Evolutionary conservation across 2,329 filamentous ascomycete genomes (phyloP).

Genomic region (Diaporthe citriasiana): DNA sequence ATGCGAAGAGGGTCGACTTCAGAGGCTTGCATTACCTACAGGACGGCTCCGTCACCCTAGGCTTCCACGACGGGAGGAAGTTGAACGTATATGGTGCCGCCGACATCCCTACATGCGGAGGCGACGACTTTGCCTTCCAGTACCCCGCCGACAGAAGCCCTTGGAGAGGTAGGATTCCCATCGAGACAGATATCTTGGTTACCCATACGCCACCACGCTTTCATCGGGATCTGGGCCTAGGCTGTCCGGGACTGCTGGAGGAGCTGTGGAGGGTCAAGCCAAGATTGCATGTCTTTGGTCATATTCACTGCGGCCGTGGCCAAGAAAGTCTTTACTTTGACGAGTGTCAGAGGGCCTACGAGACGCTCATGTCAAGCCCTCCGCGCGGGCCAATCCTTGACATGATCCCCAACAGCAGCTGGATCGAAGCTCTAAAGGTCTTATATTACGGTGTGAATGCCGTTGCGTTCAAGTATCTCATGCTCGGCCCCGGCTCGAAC

Average conservation of each 20-base stretch:
- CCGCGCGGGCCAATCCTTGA: slow-evolving; percentile 60
- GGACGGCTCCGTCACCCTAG: slow-evolving; percentile 74
- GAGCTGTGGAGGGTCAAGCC: slow-evolving; percentile 84
- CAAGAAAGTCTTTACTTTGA: slow-evolving; percentile 81
- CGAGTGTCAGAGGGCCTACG: slow-evolving; percentile 78
- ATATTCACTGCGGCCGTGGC: slow-evolving; percentile 84
- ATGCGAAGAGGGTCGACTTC: slow-evolving; percentile 71
- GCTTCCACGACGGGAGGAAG: slow-evolving; percentile 70
- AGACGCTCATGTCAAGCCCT: slow-evolving; percentile 68
- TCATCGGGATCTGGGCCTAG: slow-evolving; percentile 78
- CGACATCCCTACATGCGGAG: slow-evolving; percentile 83
- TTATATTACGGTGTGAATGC: slow-evolving; percentile 61
- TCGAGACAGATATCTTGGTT: slow-evolving; percentile 81
- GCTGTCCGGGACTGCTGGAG: slow-evolving; percentile 77
- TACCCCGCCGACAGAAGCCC: slow-evolving; percentile 76
- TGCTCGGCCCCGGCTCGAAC: slow-evolving; percentile 66
- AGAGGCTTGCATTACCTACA: slow-evolving; percentile 82
- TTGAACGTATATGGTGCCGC: slow-evolving; percentile 85
- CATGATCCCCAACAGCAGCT: slow-evolving; percentile 59
- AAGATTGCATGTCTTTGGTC: slow-evolving; percentile 85
- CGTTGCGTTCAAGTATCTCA: slow-evolving; percentile 69
- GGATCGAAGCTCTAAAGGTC: slow-evolving; percentile 62
- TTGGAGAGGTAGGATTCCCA: slow-evolving; percentile 80
- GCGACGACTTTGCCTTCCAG: slow-evolving; percentile 81
- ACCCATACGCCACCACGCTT: slow-evolving; percentile 86